Evolutionary conservation across 352 stramenopile species (phyloP), one percentile per base, ranked within the genome.

Genomic region (Pythium volutum): DNA sequence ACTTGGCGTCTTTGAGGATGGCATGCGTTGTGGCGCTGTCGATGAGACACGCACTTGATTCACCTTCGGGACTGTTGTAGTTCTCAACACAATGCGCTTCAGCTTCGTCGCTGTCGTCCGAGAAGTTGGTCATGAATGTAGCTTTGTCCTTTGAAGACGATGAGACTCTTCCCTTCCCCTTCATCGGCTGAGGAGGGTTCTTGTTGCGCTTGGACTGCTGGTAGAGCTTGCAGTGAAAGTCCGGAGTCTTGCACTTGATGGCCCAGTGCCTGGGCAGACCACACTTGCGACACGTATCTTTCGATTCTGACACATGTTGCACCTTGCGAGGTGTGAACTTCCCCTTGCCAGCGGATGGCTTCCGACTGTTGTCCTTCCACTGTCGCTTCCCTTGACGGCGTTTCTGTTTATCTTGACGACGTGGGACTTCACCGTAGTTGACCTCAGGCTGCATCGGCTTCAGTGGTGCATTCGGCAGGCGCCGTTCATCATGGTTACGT

Each of bases 101-200:
- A 16, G 20, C 10, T 4, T 61, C 59, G 29, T 56, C 51, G 29
- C 59, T 61, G 33, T 66, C 59, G 26, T 66, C 51, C 5, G 59
- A 66, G 29, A 60, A 56, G 26, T 60, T 18, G 2, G 51, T 60
- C 59, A 66, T 66, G 33, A 66, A 61, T 5, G 57, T 45, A 6
- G 39, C 49, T 27, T 59, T 66, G 10, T 42, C 16, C 43, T 42
- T 55, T n/a, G 38, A 20, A 23, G 41, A 25, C 39, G 39, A 47
- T 47, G 39, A 47, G 7, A 47, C 39, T 47, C 39, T 47, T 25
- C 27, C 38, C 33, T 56, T 56, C 9, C 33, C 33, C 23, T 56
- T 46, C 43, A 38, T 53, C 18, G n/a, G n/a, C 18, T 62, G 9
- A n/a, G 31, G 14, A 31, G 46, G 12, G 8, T 31, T 33, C n/a